A percentile compares a stretch with the other conserved stretches of the same genome.
Conservation (phyloP, 371 early-diverging fungal species). For the Syncephalastrum monosporum region DNA sequence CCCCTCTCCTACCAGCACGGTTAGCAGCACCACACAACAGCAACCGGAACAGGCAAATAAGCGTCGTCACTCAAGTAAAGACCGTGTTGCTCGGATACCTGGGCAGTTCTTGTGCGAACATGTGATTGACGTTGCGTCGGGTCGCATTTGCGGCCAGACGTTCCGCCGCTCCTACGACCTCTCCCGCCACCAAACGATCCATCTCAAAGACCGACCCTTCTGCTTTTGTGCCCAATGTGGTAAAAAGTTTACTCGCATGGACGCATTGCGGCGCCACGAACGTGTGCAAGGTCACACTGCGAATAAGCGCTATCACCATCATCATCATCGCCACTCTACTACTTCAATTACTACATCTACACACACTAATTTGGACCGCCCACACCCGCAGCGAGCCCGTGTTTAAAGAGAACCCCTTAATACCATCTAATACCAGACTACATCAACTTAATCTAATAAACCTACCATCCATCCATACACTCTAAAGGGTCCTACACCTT, state of each 20-base stretch:
- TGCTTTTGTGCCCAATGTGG: constrained; percentile 32
- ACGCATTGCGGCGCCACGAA: constrained; percentile 39
- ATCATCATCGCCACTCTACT: not conserved
- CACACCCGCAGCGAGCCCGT: no score
- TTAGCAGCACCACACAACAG: not conserved
- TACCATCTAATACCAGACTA: no score
- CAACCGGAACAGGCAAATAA: not conserved
- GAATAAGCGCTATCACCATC: constrained; percentile 6
- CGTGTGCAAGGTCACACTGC: constrained; percentile 33
- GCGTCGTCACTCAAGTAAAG: constrained; percentile 6
- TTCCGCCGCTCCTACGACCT: constrained; percentile 35
- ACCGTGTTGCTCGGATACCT: constrained; percentile 3
- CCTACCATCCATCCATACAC: no score
- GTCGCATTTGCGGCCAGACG: constrained; percentile 28
- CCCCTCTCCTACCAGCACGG: not conserved
- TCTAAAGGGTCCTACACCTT: no score
- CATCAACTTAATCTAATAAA: no score
- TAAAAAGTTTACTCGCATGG: constrained; percentile 37
- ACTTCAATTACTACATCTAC: no score
- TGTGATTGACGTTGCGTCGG: constrained; percentile 16
- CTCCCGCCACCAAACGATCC: constrained; percentile 35
- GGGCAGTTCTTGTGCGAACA: constrained; percentile 22
- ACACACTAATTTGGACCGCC: no score
- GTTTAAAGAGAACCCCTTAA: no score
- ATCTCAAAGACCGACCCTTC: constrained; percentile 32